Evolutionary conservation across 1,284 basidiomycete species (phyloP), one percentile per base, ranked within the genome.

Genomic region (Bjerkandera adusta): DNA sequence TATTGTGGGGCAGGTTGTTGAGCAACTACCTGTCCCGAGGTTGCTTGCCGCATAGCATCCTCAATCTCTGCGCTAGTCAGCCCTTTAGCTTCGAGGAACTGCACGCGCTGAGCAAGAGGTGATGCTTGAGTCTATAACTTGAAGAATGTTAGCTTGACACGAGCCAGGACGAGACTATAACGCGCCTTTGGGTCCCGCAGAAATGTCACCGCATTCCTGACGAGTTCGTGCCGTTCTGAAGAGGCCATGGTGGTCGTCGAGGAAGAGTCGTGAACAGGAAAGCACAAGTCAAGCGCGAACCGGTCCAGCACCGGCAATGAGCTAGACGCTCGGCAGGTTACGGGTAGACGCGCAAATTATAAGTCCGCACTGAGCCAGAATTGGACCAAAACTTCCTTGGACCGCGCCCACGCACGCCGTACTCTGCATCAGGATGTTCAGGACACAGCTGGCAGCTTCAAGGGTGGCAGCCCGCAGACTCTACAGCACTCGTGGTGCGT

Each of bases 61-160:
- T 97, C 92, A 53, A 98, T 95, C 68, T 99, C 96, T 11, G 75
- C 64, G 13, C 78, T 76, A 0, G 83, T 87, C 21, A 99, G 72
- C 1, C 96, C 96, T 66, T 98, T 98, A 4, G 92, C 88, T 62
- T 97, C 89, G 20, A 99, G 79, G 71, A 98, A 99, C 59, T 92
- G 85, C 42, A 99, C 80, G 40, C 91, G 81, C 64, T 96, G 91
- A 4, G 87, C 78, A 26, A 97, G 68, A 1, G 92, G 74, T 1
- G 92, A 90, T 22, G 82, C 73, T 62, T 83, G 89, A 0, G 81
- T 73, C 88, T 89, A 51, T 35, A 51, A 53, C 44, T 42, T 45
- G 44, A 30, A 7, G 39, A 45, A 37, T 52, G 24, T 53, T 5
- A 49, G 44, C 36, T 41, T 25, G 21, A 11, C n/a, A 33, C 18